phyloP scores from a whole-genome alignment of 2,329 filamentous ascomycete species.

The Cercospora brassicicola region DNA sequence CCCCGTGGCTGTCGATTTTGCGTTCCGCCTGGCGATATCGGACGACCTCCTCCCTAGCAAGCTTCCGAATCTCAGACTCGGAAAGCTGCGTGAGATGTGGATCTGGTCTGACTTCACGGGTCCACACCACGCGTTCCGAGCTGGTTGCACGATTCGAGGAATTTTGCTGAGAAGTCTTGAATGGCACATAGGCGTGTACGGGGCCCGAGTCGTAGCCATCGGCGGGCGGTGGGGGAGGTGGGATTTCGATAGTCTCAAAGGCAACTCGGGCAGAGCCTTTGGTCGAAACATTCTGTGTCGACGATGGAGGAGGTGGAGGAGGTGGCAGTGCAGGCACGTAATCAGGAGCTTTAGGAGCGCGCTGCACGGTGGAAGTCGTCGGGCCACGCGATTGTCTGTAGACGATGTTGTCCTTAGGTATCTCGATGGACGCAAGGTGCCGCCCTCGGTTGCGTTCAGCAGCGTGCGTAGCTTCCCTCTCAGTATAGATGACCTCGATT shows the following conservation, averaged over 20 bases:
- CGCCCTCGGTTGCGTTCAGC: not conserved
- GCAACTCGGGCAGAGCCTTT: not conserved
- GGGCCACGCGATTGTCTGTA: conserved; percentile 20
- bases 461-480: not conserved
- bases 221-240: conserved; percentile 17
- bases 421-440: not conserved
- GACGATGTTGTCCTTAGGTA: conserved; percentile 8
- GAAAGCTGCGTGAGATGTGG: not conserved
- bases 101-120: not conserved
- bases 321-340: not conserved
- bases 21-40: conserved; percentile 39
- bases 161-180: not conserved
- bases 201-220: not conserved
- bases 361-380: not conserved
- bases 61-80: conserved; percentile 33
- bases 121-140: not conserved
- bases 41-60: conserved; percentile 39
- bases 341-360: not conserved
- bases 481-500: not conserved
- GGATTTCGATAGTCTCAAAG: conserved; percentile 13
- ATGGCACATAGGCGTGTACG: not conserved
- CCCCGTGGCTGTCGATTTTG: conserved; percentile 35
- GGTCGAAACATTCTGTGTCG: not conserved
- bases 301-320: not conserved
- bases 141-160: not conserved